Base-by-base conservation (phyloP, 1,284 basidiomycete species). In the Microbotryum scabiosae region DNA sequence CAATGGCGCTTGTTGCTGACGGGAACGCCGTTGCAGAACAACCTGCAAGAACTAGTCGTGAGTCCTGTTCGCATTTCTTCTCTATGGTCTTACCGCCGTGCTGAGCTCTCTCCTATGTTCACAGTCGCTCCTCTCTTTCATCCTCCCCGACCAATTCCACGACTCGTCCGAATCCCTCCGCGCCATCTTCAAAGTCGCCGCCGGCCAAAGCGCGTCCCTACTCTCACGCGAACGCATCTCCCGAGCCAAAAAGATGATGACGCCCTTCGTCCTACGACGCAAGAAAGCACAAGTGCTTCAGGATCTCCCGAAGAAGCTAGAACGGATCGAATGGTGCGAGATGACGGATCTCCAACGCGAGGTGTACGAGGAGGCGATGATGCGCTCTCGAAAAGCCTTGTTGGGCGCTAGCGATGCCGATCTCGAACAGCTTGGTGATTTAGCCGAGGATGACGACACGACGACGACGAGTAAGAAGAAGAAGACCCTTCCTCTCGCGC, bases 81-180 rank as follows among this genome's bases (percentile, higher is more conserved):
- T 9, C 47, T 16, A 20, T 18, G 10, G 3, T 32, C 26, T n/a
- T 7, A 5, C 21, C 23, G 21, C 32, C 14, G 41, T 49, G 46
- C 20, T 54, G 73, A 71, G 18, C 30, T 21, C n/a, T 26, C 56
- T 49, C 5, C 48, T 12, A 2, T 30, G 26, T 55, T 18, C 52
- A 5, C 70, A 94, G 90, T 98, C 96, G 14, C 79, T 99, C 66
- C 87, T 99, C 79, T 97, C 96, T 76, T 99, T 99, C 77, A 98
- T 98, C 73, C 82, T 97, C 62, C 92, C 92, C 6, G 83, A 89
- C 59, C 85, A 91, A 71, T 96, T 99, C 73, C 84, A 84, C 44
- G 84, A 82, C 20, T 80, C 82, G 60, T 68, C 86, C 70, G 85
- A 85, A 41, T 84, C 86, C 7, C 79, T 99, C 8, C 84, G 90